Evolutionary conservation across 306 rosid species (phyloP).

Genomic region (Vigna nakashimae): DNA sequence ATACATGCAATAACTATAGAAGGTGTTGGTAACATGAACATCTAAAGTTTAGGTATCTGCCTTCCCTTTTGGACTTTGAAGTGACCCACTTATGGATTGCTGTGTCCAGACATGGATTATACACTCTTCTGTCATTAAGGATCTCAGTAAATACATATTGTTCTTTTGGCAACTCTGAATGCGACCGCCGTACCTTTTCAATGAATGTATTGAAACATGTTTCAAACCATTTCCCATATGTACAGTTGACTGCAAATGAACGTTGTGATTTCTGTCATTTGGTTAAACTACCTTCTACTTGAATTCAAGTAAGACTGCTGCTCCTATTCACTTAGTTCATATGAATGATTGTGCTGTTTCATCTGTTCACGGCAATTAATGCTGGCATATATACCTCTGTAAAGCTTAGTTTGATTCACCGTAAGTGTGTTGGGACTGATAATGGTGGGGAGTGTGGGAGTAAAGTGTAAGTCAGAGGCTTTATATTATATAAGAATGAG

Average conservation of each 20-base stretch:
- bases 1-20: slow-evolving; percentile 15
- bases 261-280: not conserved
- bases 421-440: not conserved
- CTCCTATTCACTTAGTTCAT: not conserved
- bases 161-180: not conserved
- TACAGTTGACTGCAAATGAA: not conserved
- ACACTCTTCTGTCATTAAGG: slow-evolving; percentile 13
- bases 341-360: not conserved
- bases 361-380: not conserved
- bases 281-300: not conserved
- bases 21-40: not conserved
- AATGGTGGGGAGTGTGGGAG: not conserved
- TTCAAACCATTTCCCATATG: not conserved
- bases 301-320: not conserved
- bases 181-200: not conserved
- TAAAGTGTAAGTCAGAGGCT: too few species aligned
- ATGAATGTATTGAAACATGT: not conserved
- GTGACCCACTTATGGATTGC: not conserved
- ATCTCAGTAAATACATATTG: not conserved
- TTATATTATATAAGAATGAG: too few species aligned
- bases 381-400: not conserved
- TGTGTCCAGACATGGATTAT: not conserved
- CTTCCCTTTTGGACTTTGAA: slow-evolving; percentile 2
- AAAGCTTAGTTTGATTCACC: not conserved
- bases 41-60: not conserved